These are phyloP conservation scores for Pichia kudriavzevii DNA, from an alignment of 1,139 yeast species.

Conservation along the genomic window DNA sequence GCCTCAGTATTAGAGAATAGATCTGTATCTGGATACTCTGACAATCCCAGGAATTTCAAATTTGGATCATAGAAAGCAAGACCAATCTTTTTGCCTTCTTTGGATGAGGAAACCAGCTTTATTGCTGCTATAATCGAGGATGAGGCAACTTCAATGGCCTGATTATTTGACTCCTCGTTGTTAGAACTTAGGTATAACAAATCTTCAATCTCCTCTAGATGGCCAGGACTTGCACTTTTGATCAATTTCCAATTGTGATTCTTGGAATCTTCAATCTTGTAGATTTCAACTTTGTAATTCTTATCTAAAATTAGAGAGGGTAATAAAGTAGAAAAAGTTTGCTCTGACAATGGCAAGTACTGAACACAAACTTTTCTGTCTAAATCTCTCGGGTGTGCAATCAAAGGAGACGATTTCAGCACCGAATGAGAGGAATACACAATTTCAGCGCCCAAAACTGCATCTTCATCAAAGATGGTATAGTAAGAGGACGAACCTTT, in stretches of 20 bases:
- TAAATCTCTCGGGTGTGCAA: slow-evolving; percentile 27
- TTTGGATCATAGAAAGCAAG: slow-evolving; percentile 75
- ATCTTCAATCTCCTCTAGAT: slow-evolving; percentile 73
- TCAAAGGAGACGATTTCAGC: slow-evolving; percentile 45
- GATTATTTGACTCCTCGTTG: slow-evolving; percentile 27
- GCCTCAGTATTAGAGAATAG: slow-evolving; percentile 81
- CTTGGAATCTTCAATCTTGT: slow-evolving; percentile 32
- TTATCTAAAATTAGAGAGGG: slow-evolving; percentile 59
- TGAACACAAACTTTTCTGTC: slow-evolving; percentile 29
- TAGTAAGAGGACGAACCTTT: slow-evolving; percentile 36
- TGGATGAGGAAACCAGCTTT: slow-evolving; percentile 39
- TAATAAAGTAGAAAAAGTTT: slow-evolving; percentile 61
- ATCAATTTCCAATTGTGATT: slow-evolving; percentile 44
- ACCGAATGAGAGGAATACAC: slow-evolving; percentile 80
- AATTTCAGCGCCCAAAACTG: slow-evolving; percentile 70
- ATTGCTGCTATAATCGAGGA: slow-evolving; percentile 72
- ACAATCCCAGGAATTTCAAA: slow-evolving; percentile 54
- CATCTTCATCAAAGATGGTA: slow-evolving; percentile 65
- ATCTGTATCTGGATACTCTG: slow-evolving; percentile 84
- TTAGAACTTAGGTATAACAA: slow-evolving; percentile 24
- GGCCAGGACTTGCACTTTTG: slow-evolving; percentile 82
- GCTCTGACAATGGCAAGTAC: slow-evolving; percentile 71
- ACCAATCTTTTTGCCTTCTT: slow-evolving; percentile 54
- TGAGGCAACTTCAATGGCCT: slow-evolving; percentile 40
- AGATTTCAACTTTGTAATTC: slow-evolving; percentile 75